Conservation (phyloP, 176 grass and related monocot genomes). For the Aegilops sharonensis region DNA sequence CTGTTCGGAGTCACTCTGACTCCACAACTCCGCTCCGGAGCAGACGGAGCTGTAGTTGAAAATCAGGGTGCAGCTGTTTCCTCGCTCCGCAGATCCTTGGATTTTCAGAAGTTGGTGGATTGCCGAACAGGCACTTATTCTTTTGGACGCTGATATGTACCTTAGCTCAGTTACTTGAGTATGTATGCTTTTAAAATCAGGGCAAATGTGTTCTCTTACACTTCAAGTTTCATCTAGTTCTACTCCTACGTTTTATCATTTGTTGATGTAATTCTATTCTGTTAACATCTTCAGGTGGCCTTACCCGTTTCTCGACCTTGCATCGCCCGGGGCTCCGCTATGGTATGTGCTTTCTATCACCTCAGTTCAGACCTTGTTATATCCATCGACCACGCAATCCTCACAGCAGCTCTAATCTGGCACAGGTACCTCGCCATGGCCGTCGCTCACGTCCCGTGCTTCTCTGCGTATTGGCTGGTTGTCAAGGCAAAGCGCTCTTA, state of each 20-base stretch:
- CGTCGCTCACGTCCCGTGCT: conserved; percentile 76
- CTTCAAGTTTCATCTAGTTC: not conserved
- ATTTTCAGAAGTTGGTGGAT: no score
- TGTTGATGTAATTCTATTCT: not conserved
- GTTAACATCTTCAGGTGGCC: conserved; percentile 74
- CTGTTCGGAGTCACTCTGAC: no score
- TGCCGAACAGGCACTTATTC: no score
- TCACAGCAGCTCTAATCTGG: not conserved
- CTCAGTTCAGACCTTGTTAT: not conserved
- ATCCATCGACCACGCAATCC: not conserved
- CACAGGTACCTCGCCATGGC: conserved; percentile 81
- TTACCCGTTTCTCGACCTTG: conserved; percentile 85
- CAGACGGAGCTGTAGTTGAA: no score
- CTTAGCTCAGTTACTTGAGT: not conserved
- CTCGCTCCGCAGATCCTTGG: no score
- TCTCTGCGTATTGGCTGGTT: conserved; percentile 62
- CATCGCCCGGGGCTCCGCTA: conserved; percentile 56
- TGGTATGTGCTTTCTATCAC: conserved; percentile 45
- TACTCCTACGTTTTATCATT: not conserved
- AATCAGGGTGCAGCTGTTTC: no score
- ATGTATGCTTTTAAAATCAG: not conserved
- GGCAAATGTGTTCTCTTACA: not conserved
- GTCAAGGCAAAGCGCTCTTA: conserved; percentile 65
- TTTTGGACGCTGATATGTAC: not conserved
- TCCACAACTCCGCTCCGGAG: no score